A percentile compares a stretch with the other conserved stretches of the same genome.
Conservation (phyloP, 495 filamentous ascomycete genomes). For the Aspergillus affinis region DNA sequence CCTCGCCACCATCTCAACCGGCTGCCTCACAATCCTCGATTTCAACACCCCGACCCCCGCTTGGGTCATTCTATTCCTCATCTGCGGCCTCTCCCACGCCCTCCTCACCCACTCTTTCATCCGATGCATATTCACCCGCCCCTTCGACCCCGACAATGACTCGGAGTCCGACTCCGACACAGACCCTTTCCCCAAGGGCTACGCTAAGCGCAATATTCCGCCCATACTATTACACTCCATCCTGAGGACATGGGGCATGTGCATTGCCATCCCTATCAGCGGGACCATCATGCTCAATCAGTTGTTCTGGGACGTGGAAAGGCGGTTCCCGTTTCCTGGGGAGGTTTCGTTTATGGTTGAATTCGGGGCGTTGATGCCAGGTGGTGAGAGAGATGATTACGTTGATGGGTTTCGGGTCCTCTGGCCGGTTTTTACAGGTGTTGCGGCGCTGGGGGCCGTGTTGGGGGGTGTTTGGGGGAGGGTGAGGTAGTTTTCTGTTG, state of each 20-base stretch:
- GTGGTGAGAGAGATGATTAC: neutral
- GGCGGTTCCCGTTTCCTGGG: constrained; percentile 8
- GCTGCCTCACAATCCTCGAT: constrained; percentile 52
- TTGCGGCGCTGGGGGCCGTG: constrained; percentile 1
- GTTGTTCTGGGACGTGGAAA: constrained; percentile 21
- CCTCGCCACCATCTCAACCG: constrained; percentile 44
- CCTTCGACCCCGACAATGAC: constrained; percentile 10
- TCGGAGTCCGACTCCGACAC: neutral
- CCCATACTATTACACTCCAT: constrained; percentile 54
- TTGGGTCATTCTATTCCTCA: constrained; percentile 55
- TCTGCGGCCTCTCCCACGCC: constrained; percentile 55
- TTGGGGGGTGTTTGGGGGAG: constrained; percentile 1
- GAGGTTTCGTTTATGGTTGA: constrained; percentile 6
- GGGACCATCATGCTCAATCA: constrained; percentile 59
- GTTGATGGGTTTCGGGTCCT: constrained; percentile 3
- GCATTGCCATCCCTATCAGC: constrained; percentile 60
- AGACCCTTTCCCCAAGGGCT: neutral
- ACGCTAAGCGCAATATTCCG: constrained; percentile 12
- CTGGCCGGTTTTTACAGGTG: constrained; percentile 1
- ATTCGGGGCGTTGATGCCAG: constrained; percentile 1
- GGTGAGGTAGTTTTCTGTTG: neutral
- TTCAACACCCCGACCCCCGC: constrained; percentile 39
- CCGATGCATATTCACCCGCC: constrained; percentile 41
- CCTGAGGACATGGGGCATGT: constrained; percentile 60
- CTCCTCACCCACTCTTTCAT: constrained; percentile 53